These are phyloP conservation scores for Schwanniomyces sp. DNA, from an alignment of 805 yeast genomes.

Conservation along the genomic window DNA sequence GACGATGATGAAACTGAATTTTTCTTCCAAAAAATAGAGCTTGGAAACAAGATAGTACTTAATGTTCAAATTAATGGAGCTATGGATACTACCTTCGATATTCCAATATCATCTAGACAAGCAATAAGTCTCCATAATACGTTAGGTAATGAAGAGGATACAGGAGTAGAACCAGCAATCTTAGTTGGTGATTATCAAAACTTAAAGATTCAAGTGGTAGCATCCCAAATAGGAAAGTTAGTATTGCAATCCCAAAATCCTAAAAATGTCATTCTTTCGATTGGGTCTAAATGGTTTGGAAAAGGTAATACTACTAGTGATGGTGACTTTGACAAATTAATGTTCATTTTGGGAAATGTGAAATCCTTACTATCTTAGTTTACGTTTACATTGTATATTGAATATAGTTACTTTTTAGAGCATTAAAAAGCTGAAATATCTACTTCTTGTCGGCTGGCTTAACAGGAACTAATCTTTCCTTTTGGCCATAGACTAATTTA, in stretches of 20 bases:
- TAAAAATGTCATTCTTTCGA: conserved; percentile 42
- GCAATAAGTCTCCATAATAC: conserved; percentile 16
- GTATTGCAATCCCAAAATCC: conserved; percentile 25
- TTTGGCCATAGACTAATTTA: conserved; percentile 69
- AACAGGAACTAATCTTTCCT: conserved; percentile 71
- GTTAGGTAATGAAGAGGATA: conserved; percentile 13
- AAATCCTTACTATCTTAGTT: conserved; percentile 11
- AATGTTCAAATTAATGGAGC: conserved; percentile 43
- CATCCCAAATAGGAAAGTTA: conserved; percentile 49
- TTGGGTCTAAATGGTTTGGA: conserved; percentile 50
- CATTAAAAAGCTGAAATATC: background rate
- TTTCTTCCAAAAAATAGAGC: conserved; percentile 30
- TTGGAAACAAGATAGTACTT: conserved; percentile 38
- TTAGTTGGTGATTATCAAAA: conserved; percentile 50
- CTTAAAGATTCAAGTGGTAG: conserved; percentile 47
- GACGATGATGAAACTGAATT: conserved; percentile 11
- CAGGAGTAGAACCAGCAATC: conserved; percentile 45
- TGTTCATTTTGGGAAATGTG: conserved; percentile 39
- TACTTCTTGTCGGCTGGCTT: conserved; percentile 50
- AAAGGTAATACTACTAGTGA: conserved; percentile 22
- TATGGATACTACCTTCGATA: conserved; percentile 51
- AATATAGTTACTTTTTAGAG: background rate
- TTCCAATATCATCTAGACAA: conserved; percentile 28
- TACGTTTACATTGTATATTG: conserved; percentile 1
- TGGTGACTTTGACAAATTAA: conserved; percentile 46